A percentile compares a stretch with the other conserved stretches of the same genome.
phyloP scores from a whole-genome alignment of 2,329 filamentous ascomycete genomes.

The Geosmithia morbida region DNA sequence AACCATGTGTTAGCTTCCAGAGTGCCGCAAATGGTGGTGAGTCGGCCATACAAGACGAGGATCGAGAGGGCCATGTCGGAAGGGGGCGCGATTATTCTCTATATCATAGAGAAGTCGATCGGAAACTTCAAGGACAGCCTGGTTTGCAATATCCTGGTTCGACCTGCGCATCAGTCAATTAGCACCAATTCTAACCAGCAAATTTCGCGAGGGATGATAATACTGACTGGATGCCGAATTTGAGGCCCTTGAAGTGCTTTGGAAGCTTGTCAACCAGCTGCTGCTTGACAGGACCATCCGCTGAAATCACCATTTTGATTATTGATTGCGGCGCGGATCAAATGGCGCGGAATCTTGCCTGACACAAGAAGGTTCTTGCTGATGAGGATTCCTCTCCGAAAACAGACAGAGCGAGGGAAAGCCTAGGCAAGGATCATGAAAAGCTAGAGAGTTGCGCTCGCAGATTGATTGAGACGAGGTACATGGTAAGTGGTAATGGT shows the following conservation, averaged over 20 bases:
- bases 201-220: not conserved
- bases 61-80: conserved; percentile 76
- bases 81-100: conserved; percentile 60
- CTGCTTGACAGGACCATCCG: conserved; percentile 38
- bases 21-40: not conserved
- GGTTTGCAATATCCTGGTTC: conserved; percentile 87
- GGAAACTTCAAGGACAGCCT: conserved; percentile 89
- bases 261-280: conserved; percentile 77
- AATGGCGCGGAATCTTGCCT: not conserved
- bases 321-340: not conserved
- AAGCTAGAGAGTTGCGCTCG: not conserved
- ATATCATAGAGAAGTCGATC: conserved; percentile 89
- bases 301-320: not conserved
- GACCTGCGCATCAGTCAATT: conserved; percentile 39
- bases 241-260: conserved; percentile 80
- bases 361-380: not conserved
- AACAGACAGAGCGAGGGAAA: not conserved
- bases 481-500: not conserved
- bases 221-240: conserved; percentile 75
- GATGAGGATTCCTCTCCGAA: not conserved
- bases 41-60: conserved; percentile 49
- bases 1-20: not conserved
- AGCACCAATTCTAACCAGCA: not conserved
- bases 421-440: not conserved
- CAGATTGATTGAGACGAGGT: not conserved